Base-by-base conservation (phyloP, 1,139 yeast species). In the Candida neerlandica region DNA sequence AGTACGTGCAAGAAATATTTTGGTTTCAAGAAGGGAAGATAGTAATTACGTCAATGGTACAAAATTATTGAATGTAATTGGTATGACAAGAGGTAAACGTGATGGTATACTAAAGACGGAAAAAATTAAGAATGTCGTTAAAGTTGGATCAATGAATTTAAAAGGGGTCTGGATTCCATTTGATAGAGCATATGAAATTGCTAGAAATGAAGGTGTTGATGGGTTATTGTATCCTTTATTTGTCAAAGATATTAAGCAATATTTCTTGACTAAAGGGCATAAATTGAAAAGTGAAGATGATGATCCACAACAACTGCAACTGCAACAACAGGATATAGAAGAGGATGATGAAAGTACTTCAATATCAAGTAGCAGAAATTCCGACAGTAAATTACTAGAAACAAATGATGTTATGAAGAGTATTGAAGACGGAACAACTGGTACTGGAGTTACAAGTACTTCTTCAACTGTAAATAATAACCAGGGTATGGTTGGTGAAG, bases 81-180 rank as follows among this genome's bases (percentile, higher is more conserved):
- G 91, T 50, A 89, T 94, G 94, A 90, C 97, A 11, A 80, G 99
- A 56, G 99, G 99, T 12, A 85, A 96, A 56, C 80, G 99, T 56
- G 99, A 92, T 69, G 97, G 98, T 11, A 87, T 94, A 55, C 75
- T 80, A 42, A 80, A 80, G 54, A 64, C 77, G 2, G 85, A 80
- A 54, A 72, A 69, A 53, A 59, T 62, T 3, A 67, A 79, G 34
- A 64, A 59, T 21, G 84, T 80, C 0, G 78, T 80, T 15, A 78
- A 78, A 54, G 71, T 73, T 9, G 85, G 85, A 0, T 69, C 79
- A 1, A 80, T 80, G 82, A 76, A 76, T 55, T 65, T 80, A 54
- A 80, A 80, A 55, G 85, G 79, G 0, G 83, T 80, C 1, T 80
- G 85, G 85, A 73, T 81, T 16, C 85, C 85, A 0, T 77, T 75